These are phyloP conservation scores for Globisporangium cederbergense DNA, from an alignment of 352 stramenopile species.

Conservation along the genomic window DNA sequence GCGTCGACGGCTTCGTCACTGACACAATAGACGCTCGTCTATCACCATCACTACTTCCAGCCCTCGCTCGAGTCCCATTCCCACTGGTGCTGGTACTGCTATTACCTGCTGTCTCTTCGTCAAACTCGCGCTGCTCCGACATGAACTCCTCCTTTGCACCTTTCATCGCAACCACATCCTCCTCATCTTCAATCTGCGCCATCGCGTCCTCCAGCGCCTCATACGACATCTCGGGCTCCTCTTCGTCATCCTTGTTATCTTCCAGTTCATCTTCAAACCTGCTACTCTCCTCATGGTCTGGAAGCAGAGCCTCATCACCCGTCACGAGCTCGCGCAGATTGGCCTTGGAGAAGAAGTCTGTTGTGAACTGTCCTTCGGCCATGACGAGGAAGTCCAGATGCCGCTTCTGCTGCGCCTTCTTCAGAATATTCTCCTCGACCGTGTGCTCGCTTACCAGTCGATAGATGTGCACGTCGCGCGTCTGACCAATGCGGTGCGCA, in stretches of 20 bases:
- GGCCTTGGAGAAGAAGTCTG: constrained; percentile 81
- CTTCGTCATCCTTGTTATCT: constrained; percentile 26
- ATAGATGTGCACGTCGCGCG: constrained; percentile 99
- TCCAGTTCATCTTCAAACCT: constrained; percentile 18
- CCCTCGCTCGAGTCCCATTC: background rate
- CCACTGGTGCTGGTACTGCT: background rate
- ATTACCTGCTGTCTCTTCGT: constrained; percentile 32
- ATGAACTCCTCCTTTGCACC: constrained; percentile 63
- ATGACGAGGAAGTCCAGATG: constrained; percentile 96
- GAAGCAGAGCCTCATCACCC: constrained; percentile 22
- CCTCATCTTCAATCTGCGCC: constrained; percentile 93
- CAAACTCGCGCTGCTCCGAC: constrained; percentile 59
- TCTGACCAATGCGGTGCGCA: constrained; percentile 97
- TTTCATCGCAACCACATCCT: constrained; percentile 92
- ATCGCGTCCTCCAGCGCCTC: constrained; percentile 91
- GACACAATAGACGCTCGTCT: background rate
- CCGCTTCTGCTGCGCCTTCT: constrained; percentile 97
- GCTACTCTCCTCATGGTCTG: constrained; percentile 23
- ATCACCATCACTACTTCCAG: background rate
- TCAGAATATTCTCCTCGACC: constrained; percentile 99
- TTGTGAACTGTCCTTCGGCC: constrained; percentile 67
- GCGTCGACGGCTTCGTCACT: constrained; percentile 29
- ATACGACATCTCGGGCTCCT: constrained; percentile 50
- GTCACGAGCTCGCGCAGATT: constrained; percentile 91
- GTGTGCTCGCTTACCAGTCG: constrained; percentile 95